Evolutionary conservation across 164 flowering plant genomes (phyloP), one percentile per base, ranked within the genome.

Genomic region (Berberis thunbergii): DNA sequence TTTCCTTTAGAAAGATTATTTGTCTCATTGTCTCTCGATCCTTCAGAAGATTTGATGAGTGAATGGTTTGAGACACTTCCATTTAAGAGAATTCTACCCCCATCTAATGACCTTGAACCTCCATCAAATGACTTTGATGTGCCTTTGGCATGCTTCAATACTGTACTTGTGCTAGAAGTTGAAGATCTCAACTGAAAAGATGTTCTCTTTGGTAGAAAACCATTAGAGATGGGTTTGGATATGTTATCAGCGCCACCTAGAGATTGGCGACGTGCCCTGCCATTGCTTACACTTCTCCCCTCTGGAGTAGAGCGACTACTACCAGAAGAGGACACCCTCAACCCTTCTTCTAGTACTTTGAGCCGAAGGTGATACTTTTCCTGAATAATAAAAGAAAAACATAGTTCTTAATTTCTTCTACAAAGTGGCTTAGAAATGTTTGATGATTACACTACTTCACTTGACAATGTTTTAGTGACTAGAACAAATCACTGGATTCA

Each of bases 41-140:
- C 83, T n/a, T 83, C 89, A 70, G 75, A 70, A 62, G 90, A 75
- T 65, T 79, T 84, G 73, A 79, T 80, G 52, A 74, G 72, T 2
- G 81, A 75, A 70, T 60, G 66, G 64, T 61, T 84, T 41, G 80
- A 74, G 13, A 76, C 69, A 38, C 70, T 59, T 55, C 94, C 94
- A 75, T 87, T 85, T 60, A 81, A 73, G 38, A 85, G 80, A 39
- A 77, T 59, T 70, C 83, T 94, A 44, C 83, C 76, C 77, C 95
- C 77, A 67, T 90, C 96, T 53, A 83, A 67, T 61, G 96, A 83
- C 77, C 97, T 77, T 62, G 88, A 78, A 43, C 97, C 99, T 69
- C 99, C 99, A 81, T 94, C 99, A 79, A 94, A 94, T 61, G 99
- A 94, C 79, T 81, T 89, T 70, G 97, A 94, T 44, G 91, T 76